Evolutionary conservation across 2,329 filamentous ascomycete species (phyloP).

Genomic region (Aaosphaeria arxii): DNA sequence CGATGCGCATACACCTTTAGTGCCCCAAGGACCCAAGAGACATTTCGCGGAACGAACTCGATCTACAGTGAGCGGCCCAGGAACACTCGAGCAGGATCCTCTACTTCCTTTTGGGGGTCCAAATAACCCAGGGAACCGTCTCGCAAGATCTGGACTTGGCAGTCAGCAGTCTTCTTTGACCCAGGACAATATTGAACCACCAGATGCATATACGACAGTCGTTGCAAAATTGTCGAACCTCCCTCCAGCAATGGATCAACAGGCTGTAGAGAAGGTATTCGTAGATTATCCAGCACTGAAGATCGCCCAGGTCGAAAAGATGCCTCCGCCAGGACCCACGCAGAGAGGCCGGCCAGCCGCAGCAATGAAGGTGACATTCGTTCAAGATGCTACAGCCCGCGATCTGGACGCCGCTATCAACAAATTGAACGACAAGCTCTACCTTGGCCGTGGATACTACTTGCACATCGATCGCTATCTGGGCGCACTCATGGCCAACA

Average conservation of each 20-base stretch:
- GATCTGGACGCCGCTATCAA: conserved; percentile 31
- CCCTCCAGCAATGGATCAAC: conserved; percentile 21
- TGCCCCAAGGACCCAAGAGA: conserved; percentile 26
- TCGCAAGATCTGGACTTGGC: no score
- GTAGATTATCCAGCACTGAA: conserved; percentile 28
- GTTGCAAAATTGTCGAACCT: conserved; percentile 17
- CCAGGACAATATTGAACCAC: no score
- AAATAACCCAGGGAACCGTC: no score
- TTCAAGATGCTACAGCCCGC: conserved; percentile 23
- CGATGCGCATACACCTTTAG: conserved; percentile 9
- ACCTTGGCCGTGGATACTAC: conserved; percentile 31
- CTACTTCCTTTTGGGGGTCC: background rate
- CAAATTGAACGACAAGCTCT: conserved; percentile 32
- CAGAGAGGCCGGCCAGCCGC: conserved; percentile 19
- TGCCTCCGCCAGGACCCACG: conserved; percentile 17
- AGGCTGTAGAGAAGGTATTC: conserved; percentile 27
- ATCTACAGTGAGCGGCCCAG: conserved; percentile 32
- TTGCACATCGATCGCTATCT: conserved; percentile 32
- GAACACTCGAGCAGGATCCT: conserved; percentile 16
- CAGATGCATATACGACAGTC: background rate
- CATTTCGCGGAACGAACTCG: conserved; percentile 27
- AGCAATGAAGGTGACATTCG: conserved; percentile 31
- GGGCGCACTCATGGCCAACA: conserved; percentile 3
- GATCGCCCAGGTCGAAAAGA: conserved; percentile 27
- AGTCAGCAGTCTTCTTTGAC: no score